These are phyloP conservation scores for Monoraphidium neglectum DNA, from an alignment of 139 green algal species.

Conservation along the genomic window DNA sequence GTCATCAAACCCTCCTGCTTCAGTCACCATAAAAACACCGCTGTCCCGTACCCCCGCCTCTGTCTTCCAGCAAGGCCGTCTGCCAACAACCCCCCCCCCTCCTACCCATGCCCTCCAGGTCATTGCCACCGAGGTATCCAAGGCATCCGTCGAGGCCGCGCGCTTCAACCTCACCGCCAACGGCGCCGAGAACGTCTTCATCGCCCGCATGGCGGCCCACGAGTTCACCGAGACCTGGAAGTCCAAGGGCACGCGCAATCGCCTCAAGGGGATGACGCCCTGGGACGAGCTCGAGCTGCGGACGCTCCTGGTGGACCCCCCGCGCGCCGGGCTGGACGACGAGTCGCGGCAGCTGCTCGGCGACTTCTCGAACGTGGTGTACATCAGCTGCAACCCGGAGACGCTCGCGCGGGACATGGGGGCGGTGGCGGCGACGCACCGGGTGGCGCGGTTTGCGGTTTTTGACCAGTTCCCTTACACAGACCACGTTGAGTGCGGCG, in stretches of 20 bases:
- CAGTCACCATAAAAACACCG: no score
- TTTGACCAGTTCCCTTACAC: conserved; percentile 98
- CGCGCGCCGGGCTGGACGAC: conserved; percentile 43
- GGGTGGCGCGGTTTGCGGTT: conserved; percentile 77
- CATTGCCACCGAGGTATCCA: conserved; percentile 91
- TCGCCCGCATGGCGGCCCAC: conserved; percentile 82
- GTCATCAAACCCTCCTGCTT: no score
- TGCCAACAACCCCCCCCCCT: background rate
- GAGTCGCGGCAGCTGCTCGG: conserved; percentile 31
- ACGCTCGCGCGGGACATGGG: conserved; percentile 77
- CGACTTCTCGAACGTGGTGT: conserved; percentile 73
- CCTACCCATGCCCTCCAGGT: conserved; percentile 36
- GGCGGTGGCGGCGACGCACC: conserved; percentile 51
- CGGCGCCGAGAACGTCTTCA: conserved; percentile 44
- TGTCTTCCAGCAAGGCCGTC: background rate
- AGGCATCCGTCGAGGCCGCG: conserved; percentile 77
- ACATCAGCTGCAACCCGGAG: conserved; percentile 95
- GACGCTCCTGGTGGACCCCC: conserved; percentile 90
- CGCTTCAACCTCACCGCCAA: conserved; percentile 54
- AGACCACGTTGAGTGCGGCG: conserved; percentile 85
- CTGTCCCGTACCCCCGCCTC: no score
- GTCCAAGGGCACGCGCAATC: conserved; percentile 44
- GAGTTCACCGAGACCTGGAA: conserved; percentile 82
- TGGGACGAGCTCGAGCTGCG: conserved; percentile 61
- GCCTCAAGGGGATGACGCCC: conserved; percentile 48